A percentile compares a stretch with the other conserved stretches of the same genome.
Evolutionary conservation across 257 asterid genomes (phyloP).

Genomic region (Petunia secreta): DNA sequence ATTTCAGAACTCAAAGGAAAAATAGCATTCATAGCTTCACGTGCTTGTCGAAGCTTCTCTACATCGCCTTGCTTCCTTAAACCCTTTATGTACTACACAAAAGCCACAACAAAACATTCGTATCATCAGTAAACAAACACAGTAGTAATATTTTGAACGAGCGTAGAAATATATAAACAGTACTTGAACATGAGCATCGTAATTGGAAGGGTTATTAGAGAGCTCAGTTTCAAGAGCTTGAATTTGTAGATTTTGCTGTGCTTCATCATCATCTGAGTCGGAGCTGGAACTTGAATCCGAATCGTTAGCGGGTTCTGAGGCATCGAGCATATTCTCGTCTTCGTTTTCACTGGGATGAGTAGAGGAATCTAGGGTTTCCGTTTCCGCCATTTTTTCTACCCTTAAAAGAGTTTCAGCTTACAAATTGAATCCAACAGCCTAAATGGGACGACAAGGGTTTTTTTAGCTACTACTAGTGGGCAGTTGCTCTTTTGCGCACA

Average conservation of each 20-base stretch:
- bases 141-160: background rate
- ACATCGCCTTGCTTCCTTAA: constrained; percentile 89
- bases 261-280: constrained; percentile 70
- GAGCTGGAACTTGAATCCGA: constrained; percentile 44
- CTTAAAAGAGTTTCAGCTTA: background rate
- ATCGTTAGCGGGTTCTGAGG: constrained; percentile 42
- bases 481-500: too few species aligned
- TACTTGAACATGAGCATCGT: constrained; percentile 83
- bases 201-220: constrained; percentile 59
- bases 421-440: too few species aligned
- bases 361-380: constrained; percentile 47
- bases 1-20: constrained; percentile 79
- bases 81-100: constrained; percentile 63
- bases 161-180: constrained; percentile 14
- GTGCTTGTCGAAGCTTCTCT: constrained; percentile 80
- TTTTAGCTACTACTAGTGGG: too few species aligned
- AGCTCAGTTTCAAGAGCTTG: constrained; percentile 68
- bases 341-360: constrained; percentile 27
- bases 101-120: constrained; percentile 23
- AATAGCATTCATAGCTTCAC: constrained; percentile 84
- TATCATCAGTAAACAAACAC: too few species aligned
- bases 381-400: constrained; percentile 57
- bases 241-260: constrained; percentile 59
- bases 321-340: constrained; percentile 59
- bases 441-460: too few species aligned